Conservation (phyloP, 1,284 basidiomycete genomes). For the Leccinum griseonigrum region DNA sequence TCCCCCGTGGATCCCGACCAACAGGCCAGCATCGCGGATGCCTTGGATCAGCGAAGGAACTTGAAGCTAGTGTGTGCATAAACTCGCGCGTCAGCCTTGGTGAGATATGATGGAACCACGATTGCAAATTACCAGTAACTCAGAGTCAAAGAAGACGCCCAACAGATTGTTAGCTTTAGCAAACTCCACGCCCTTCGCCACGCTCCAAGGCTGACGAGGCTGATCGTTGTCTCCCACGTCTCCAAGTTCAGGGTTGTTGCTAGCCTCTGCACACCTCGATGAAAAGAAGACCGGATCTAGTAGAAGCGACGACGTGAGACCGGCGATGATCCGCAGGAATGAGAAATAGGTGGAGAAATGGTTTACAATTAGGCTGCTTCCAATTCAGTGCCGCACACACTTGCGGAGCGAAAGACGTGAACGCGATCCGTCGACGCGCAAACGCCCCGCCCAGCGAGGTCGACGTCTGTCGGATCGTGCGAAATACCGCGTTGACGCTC, state of each 20-base stretch:
- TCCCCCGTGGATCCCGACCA: slow-evolving; percentile 78
- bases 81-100: background rate
- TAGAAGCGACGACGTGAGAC: slow-evolving; percentile 15
- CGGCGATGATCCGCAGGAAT: slow-evolving; percentile 15
- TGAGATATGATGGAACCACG: background rate
- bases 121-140: slow-evolving; percentile 64
- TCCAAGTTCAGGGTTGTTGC: slow-evolving; percentile 43
- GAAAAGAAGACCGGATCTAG: slow-evolving; percentile 95
- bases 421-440: slow-evolving; percentile 72
- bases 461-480: slow-evolving; percentile 73
- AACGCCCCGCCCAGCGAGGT: slow-evolving; percentile 48
- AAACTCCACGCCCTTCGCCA: slow-evolving; percentile 92
- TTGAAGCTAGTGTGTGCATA: slow-evolving; percentile 42
- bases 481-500: slow-evolving; percentile 80
- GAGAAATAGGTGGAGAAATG: slow-evolving; percentile 24
- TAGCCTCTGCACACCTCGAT: slow-evolving; percentile 76
- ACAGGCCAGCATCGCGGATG: slow-evolving; percentile 84
- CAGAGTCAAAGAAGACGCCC: slow-evolving; percentile 90
- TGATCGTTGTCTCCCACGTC: slow-evolving; percentile 39
- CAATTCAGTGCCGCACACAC: slow-evolving; percentile 91
- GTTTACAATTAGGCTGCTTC: slow-evolving; percentile 97
- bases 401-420: slow-evolving; percentile 87
- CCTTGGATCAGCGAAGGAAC: slow-evolving; percentile 86
- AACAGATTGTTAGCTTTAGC: slow-evolving; percentile 92
- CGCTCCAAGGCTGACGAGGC: slow-evolving; percentile 53